Evolutionary conservation across 2,329 filamentous ascomycete species (phyloP).

Genomic region (Fusarium beomiforme): DNA sequence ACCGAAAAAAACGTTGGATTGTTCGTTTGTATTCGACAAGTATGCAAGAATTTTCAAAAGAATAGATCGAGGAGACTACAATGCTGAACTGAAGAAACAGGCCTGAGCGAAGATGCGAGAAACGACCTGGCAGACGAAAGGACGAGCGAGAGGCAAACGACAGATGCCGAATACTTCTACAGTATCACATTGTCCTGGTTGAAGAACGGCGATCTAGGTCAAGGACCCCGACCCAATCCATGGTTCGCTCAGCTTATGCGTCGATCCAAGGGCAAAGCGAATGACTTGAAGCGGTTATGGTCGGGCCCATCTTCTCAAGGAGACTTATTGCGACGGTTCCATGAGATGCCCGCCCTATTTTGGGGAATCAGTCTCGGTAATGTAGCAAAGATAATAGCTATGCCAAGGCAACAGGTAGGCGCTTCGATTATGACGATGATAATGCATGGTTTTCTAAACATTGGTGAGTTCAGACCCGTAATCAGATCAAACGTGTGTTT

Average conservation of each 20-base stretch:
- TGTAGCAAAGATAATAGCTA: background rate
- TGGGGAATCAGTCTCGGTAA: conserved; percentile 7
- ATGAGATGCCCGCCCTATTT: conserved; percentile 5
- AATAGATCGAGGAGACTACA: background rate
- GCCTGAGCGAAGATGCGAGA: background rate
- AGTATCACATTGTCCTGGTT: background rate
- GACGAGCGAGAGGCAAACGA: background rate
- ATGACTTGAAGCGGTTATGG: background rate
- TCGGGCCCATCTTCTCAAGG: background rate
- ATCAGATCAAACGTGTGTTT: background rate
- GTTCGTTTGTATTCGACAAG: conserved; percentile 6
- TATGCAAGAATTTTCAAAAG: background rate
- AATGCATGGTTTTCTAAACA: background rate
- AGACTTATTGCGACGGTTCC: background rate
- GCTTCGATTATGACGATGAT: background rate
- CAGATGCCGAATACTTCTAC: conserved; percentile 5
- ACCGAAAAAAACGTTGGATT: background rate
- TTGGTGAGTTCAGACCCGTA: background rate
- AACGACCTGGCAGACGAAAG: background rate
- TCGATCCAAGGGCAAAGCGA: background rate
- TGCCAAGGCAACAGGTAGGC: conserved; percentile 2
- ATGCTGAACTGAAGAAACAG: background rate
- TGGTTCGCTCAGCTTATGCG: background rate
- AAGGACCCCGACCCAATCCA: background rate
- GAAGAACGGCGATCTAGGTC: background rate